Evolutionary conservation across 352 stramenopile genomes (phyloP), one percentile per base, ranked within the genome.

Genomic region (Pythium aristosporum): DNA sequence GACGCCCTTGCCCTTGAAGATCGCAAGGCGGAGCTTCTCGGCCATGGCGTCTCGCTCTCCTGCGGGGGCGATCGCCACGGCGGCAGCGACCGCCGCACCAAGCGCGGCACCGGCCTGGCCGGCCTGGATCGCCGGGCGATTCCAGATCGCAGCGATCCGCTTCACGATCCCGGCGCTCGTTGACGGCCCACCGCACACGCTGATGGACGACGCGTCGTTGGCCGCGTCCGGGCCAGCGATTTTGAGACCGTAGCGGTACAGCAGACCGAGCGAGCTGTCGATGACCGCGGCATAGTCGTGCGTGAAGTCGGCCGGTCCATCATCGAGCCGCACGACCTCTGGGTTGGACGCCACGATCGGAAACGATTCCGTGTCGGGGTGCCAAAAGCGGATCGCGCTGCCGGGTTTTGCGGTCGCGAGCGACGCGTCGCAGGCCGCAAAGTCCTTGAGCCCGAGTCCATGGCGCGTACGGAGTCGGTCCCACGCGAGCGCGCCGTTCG

Each of bases 171-270:
- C 47, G 8, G 28, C 47, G 16, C 47, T 53, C 6, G 47, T 53
- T 25, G 47, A 53, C 11, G 47, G 47, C 25, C 47, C 47, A 21
- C 47, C 47, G 16, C 47, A 53, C 6, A 53, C 47, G 28, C 47
- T 53, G 47, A 53, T 53, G 13, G 47, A 25, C 3, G 47, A 53
- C 18, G 23, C 18, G 13, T 53, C 47, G 11, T 16, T 25, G 25
- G 47, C 47, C 1, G 47, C 47, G 23, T 53, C 47, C 13, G 47
- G 28, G 11, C 47, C 47, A 18, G 47, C 23, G 28, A 53, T 53
- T 21, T 53, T 53, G 7, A 53, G n/a, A 28, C 47, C 47, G 47
- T 53, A 53, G n/a, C 47, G 47, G 47, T 53, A 53, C 1, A 53
- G 25, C 23, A 53, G 47, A 13, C 47, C 47, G 3, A 53, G 47